A percentile compares a stretch with the other conserved stretches of the same genome.
phyloP scores from a whole-genome alignment of 176 grass and related monocot species.

The Rhipidocladum racemiflorum region DNA sequence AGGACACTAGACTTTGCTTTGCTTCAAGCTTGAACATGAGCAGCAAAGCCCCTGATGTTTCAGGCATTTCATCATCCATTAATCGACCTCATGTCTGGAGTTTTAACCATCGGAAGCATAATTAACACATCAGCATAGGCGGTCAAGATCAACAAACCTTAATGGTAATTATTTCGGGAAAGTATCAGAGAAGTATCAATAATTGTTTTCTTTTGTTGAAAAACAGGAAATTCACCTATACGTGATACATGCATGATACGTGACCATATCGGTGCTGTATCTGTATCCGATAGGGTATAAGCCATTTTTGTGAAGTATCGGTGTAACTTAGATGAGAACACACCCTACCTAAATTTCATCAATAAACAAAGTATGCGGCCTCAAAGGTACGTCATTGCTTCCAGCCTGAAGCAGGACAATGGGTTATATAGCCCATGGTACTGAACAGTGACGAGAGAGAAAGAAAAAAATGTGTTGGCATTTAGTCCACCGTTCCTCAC shows the following conservation, averaged over 20 bases:
- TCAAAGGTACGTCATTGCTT: background rate
- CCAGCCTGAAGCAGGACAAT: background rate
- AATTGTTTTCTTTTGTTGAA: background rate
- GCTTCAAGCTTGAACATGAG: background rate
- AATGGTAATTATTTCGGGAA: too few species aligned
- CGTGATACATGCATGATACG: too few species aligned
- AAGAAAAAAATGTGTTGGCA: background rate
- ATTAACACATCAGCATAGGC: background rate
- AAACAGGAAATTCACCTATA: background rate
- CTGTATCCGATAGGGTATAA: too few species aligned
- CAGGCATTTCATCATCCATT: background rate
- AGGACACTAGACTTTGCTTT: background rate
- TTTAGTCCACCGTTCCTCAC: too few species aligned
- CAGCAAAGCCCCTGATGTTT: background rate
- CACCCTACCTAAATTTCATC: background rate
- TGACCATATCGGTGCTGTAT: too few species aligned
- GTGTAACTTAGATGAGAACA: background rate
- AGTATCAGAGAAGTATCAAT: too few species aligned
- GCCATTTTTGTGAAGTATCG: too few species aligned
- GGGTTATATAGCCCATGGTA: background rate
- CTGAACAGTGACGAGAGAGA: background rate
- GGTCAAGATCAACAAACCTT: background rate
- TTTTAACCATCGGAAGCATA: background rate
- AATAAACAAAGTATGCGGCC: background rate
- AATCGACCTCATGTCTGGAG: background rate